A percentile compares a stretch with the other conserved stretches of the same genome.
phyloP scores from a whole-genome alignment of 140 eudicot species.

The Anethum foeniculum region DNA sequence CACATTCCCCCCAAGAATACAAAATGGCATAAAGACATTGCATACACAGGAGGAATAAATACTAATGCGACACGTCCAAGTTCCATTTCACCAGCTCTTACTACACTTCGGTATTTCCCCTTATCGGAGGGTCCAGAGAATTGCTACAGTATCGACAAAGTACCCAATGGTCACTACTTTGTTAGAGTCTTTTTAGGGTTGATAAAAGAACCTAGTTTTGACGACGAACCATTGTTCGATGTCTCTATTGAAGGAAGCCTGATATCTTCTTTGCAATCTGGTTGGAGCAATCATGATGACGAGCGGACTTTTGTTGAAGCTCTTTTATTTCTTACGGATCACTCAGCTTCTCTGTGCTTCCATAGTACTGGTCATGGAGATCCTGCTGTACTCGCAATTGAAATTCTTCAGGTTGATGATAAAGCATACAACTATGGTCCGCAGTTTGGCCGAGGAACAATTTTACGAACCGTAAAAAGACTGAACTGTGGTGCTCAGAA shows the following conservation, averaged over 20 bases:
- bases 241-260: conserved; percentile 84
- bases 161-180: conserved; percentile 71
- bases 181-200: conserved; percentile 74
- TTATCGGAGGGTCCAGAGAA: conserved; percentile 88
- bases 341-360: conserved; percentile 78
- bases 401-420: conserved; percentile 74
- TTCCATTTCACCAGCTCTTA: conserved; percentile 57
- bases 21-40: conserved; percentile 76
- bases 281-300: conserved; percentile 92
- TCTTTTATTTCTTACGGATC: conserved; percentile 68
- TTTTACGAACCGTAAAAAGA: conserved; percentile 67
- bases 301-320: conserved; percentile 74
- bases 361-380: conserved; percentile 98
- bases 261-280: conserved; percentile 64
- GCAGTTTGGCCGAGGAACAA: conserved; percentile 56
- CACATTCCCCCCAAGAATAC: conserved; percentile 73
- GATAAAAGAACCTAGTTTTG: conserved; percentile 74
- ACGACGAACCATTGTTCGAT: conserved; percentile 83
- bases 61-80: conserved; percentile 72
- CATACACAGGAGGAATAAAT: conserved; percentile 77
- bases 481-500: conserved; percentile 56
- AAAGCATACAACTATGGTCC: conserved; percentile 67
- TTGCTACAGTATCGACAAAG: conserved; percentile 63
- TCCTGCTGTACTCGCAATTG: conserved; percentile 79
- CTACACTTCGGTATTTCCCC: conserved; percentile 80